A percentile compares a stretch with the other conserved stretches of the same genome.
phyloP scores from a whole-genome alignment of 1,284 basidiomycete species.

The Mycena citricolor region DNA sequence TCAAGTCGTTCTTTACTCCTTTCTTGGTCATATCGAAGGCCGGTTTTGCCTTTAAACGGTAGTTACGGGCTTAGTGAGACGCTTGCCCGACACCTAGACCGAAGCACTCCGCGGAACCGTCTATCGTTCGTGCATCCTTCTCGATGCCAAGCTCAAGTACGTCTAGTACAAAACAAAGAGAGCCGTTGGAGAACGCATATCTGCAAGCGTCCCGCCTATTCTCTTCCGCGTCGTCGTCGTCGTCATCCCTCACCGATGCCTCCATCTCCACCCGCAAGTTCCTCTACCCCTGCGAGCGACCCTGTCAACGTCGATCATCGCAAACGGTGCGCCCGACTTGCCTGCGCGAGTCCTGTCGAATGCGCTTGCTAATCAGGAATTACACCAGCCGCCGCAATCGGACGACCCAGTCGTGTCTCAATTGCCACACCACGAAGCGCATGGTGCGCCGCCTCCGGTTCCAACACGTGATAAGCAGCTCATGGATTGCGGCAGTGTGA shows the following conservation, averaged over 20 bases:
- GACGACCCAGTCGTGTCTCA: constrained; percentile 47
- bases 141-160: constrained; percentile 13
- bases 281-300: no score
- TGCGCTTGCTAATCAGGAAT: constrained; percentile 1
- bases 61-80: background rate
- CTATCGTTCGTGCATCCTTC: constrained; percentile 2
- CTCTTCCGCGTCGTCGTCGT: background rate
- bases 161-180: constrained; percentile 10
- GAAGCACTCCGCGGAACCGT: background rate
- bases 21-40: constrained; percentile 1
- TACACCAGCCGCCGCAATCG: constrained; percentile 40
- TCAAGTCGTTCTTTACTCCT: background rate
- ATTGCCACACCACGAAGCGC: constrained; percentile 69
- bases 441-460: constrained; percentile 54
- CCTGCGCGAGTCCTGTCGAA: background rate
- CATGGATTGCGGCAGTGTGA: constrained; percentile 50
- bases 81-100: background rate
- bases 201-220: background rate
- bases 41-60: background rate
- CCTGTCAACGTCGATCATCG: constrained; percentile 38
- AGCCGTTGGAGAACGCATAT: background rate
- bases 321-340: constrained; percentile 37
- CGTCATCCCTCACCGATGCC: background rate
- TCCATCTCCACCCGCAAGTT: no score
- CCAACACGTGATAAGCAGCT: constrained; percentile 1